Evolutionary conservation across 2,329 filamentous ascomycete species (phyloP), one percentile per base, ranked within the genome.

Genomic region (Nigrospora sphaerica): DNA sequence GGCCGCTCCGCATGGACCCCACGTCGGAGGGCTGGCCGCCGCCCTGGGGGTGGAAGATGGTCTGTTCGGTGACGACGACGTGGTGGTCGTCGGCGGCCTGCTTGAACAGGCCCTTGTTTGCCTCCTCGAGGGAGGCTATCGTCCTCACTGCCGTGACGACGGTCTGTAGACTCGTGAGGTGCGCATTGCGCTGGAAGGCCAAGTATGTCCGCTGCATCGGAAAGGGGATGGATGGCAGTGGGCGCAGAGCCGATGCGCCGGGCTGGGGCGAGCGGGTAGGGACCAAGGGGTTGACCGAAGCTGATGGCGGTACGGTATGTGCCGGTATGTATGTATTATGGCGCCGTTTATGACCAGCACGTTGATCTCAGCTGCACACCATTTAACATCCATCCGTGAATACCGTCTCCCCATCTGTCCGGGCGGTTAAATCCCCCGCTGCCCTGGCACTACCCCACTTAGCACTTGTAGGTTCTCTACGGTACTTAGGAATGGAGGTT

Each of bases 31-130:
- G 85, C 56, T 89, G 85, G 9, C 85, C 85, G 49, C 85, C 85
- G 17, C 85, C 85, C 62, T 89, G 85, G 0, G 83, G 80, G 51
- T 89, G 82, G 64, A 89, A 89, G 50, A 88, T 82, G n/a, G 85
- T 88, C 40, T 76, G 65, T 2, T 77, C 68, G 0, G 81, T 85
- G 6, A 80, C 71, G 17, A 87, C 62, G n/a, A 81, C 74, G 55
- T 74, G 72, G 12, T 42, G 32, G 2, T 72, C 61, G 6, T 75
- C 69, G 10, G 59, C 59, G 5, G 67, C 72, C 12, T 75, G 64
- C 58, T 85, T 86, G 68, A 82, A 82, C 11, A 86, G 73, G 7
- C 64, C 58, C 44, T 67, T 72, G 46, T 79, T 77, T 32, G 67
- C 62, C 32, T 74, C 66, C 3, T 77, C 69, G 1, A 85, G 70